Conservation (phyloP, 169 alveolate genomes). For the Eimeria mitis region DNA sequence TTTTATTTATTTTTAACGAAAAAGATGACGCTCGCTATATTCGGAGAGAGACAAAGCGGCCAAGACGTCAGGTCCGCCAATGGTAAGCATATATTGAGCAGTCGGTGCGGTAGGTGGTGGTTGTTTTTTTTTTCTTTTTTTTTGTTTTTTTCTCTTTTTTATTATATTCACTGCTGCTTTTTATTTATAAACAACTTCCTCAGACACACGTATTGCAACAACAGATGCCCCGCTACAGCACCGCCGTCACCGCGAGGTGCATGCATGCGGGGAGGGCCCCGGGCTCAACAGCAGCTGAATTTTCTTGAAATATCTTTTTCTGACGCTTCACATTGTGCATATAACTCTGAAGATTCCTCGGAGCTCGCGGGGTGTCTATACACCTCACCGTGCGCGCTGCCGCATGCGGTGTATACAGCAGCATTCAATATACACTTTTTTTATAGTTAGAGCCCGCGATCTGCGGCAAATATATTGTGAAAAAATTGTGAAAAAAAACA, state of each 20-base stretch:
- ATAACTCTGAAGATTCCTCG: background rate
- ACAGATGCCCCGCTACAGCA: background rate
- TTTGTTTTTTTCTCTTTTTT: background rate
- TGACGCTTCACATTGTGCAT: background rate
- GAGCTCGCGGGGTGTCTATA: background rate
- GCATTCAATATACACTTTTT: background rate
- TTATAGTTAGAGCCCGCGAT: background rate
- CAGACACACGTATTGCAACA: background rate
- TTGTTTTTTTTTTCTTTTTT: no score
- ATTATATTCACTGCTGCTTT: background rate
- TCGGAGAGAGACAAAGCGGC: conserved; percentile 89
- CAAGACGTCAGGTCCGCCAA: conserved; percentile 89
- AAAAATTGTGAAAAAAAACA: no score
- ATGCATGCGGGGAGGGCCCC: conserved; percentile 2
- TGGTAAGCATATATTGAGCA: conserved; percentile 76
- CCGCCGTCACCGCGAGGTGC: background rate
- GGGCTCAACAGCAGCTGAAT: background rate
- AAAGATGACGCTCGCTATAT: conserved; percentile 87
- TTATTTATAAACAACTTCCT: background rate
- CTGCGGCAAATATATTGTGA: background rate
- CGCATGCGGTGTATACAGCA: no score
- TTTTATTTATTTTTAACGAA: background rate
- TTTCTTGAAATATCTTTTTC: background rate
- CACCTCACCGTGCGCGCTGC: background rate
- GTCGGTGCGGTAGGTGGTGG: background rate